Evolutionary conservation across 2,329 filamentous ascomycete genomes (phyloP).

Genomic region (Ophiosphaerella narmari): DNA sequence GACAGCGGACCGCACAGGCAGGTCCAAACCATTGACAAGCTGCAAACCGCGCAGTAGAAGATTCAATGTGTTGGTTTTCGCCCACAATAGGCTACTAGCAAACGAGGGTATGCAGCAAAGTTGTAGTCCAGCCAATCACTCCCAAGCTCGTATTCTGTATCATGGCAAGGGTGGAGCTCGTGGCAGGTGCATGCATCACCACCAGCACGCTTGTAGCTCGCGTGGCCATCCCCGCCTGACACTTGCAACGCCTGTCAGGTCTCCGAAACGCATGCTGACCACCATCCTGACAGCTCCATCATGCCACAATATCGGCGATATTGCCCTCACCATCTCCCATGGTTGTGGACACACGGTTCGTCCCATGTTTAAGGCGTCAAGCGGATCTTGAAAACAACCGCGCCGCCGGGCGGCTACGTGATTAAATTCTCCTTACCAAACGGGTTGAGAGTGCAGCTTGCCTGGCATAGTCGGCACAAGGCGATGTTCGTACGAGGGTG

Average conservation of each 20-base stretch:
- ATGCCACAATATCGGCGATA: neutral
- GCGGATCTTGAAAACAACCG: no score
- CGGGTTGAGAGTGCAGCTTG: no score
- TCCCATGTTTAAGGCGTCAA: no score
- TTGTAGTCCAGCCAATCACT: neutral
- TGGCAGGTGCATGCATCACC: no score
- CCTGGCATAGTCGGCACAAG: no score
- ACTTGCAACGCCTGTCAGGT: neutral
- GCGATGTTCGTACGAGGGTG: no score
- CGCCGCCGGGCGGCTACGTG: neutral
- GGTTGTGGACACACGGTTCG: neutral
- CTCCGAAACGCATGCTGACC: neutral
- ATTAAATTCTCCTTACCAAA: neutral
- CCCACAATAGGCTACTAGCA: no score
- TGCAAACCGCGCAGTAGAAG: no score
- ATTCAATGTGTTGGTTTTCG: no score
- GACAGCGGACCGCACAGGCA: no score
- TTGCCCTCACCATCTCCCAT: neutral
- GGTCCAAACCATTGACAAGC: no score
- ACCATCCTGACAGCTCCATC: neutral
- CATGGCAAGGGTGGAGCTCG: neutral
- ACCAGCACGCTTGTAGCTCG: neutral
- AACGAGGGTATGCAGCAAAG: no score
- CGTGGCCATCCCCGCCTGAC: neutral
- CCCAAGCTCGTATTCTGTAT: neutral